Base-by-base conservation (phyloP, 75 land plant species). In the Ceratopteris richardii region DNA sequence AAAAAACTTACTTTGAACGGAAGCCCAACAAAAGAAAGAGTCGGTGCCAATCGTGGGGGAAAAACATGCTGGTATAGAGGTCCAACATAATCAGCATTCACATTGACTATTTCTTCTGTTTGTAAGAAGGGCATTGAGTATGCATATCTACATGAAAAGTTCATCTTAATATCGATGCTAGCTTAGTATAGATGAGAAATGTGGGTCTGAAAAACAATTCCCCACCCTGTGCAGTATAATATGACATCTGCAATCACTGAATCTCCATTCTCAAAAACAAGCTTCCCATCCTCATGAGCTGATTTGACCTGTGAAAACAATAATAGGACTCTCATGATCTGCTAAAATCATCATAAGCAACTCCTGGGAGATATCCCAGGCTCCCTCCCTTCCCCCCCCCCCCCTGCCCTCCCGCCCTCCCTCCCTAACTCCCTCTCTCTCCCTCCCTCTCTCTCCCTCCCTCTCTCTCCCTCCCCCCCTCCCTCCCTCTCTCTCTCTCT, bases 31-130 rank as follows among this genome's bases (percentile, higher is more conserved):
- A 95, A 95, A 18, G 96, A 84, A 61, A 95, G 82, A 58, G 65
- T 66, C n/a, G 99, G 99, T 41, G 99, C 88, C 47, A 90, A 75
- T 12, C 22, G 33, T 44, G 99, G 99, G 0, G 96, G 92, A 40
- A 90, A 95, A 37, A 90, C 74, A 40, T 95, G 99, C 77, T 95
- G 64, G 64, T 90, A 95, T 20, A 95, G 63, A 6, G 97, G 96
- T 1, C 80, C 92, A 27, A 90, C 88, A 21, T 86, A 72, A 43
- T 90, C 87, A 64, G 90, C 80, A 36, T 83, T 86, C 54, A 83
- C 78, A 44, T 54, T 77, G 55, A 95, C 86, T 39, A 70, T 42
- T 26, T 78, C 88, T 52, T 78, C 51, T 37, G 80, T 79, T 17
- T 95, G 77, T 46, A 95, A 78, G 60, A 95, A 95, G 24, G 99